Evolutionary conservation across 202 grass and related monocot species (phyloP).

Genomic region (Elaeis oleifera): DNA sequence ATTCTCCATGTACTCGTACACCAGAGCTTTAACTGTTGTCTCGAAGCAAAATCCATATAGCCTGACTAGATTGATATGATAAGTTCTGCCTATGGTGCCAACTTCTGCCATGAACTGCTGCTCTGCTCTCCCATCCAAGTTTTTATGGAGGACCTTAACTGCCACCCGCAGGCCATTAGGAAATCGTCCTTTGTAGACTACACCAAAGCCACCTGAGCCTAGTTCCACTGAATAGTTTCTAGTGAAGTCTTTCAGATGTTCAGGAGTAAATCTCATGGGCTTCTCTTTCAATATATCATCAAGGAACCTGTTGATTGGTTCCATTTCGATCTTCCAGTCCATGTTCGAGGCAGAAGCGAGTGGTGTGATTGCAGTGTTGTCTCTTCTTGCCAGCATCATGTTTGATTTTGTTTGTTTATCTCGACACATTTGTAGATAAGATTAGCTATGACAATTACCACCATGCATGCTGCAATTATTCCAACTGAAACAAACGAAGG

Average conservation of each 20-base stretch:
- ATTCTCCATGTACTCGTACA: constrained; percentile 19
- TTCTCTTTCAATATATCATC: constrained; percentile 56
- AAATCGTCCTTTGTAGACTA: constrained; percentile 63
- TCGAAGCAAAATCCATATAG: constrained; percentile 16
- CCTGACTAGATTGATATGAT: constrained; percentile 15
- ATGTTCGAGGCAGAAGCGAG: neutral
- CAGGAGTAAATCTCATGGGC: constrained; percentile 53
- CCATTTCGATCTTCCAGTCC: constrained; percentile 41
- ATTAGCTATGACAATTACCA: neutral
- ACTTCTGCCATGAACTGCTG: constrained; percentile 22
- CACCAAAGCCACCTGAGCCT: constrained; percentile 65
- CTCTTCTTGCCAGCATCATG: neutral
- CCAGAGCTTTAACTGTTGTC: neutral
- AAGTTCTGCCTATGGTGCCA: constrained; percentile 5
- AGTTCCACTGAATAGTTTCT: constrained; percentile 34
- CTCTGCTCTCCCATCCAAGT: neutral
- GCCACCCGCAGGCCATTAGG: constrained; percentile 37
- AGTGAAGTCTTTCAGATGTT: constrained; percentile 43
- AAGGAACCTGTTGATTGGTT: constrained; percentile 46
- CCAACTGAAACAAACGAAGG: neutral
- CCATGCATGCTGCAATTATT: neutral
- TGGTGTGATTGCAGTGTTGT: neutral
- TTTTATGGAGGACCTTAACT: constrained; percentile 6
- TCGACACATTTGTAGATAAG: neutral
- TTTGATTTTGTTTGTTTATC: neutral